phyloP scores from a whole-genome alignment of 2,329 filamentous ascomycete species.

The Gnomoniopsis sp. region DNA sequence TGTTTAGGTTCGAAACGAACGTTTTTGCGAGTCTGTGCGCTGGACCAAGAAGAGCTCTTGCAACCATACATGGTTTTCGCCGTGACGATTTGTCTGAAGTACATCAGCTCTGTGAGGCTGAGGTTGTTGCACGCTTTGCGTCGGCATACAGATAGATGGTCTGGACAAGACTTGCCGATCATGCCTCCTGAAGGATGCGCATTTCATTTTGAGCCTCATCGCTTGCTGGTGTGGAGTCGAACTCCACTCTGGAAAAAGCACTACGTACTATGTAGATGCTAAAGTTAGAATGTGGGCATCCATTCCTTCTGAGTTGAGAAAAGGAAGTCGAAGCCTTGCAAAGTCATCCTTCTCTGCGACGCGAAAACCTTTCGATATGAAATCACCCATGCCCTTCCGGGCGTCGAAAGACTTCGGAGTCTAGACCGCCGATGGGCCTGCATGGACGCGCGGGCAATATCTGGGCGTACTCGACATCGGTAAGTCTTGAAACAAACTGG shows the following conservation, averaged over 20 bases:
- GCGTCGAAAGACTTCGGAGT: no score
- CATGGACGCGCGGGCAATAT: background rate
- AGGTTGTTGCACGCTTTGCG: background rate
- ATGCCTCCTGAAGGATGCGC: background rate
- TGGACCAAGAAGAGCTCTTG: background rate
- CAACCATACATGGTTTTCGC: no score
- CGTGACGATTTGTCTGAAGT: background rate
- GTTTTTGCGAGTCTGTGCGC: no score
- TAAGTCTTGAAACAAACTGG: background rate
- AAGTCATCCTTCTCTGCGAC: background rate
- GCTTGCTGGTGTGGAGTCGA: background rate
- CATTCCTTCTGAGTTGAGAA: background rate
- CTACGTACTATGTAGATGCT: background rate
- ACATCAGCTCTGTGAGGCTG: background rate
- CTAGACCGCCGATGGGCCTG: background rate
- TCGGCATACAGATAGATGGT: background rate
- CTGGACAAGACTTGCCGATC: background rate
- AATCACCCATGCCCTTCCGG: no score
- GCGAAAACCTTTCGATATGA: background rate
- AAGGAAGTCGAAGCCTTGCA: no score
- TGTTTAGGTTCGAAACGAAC: background rate
- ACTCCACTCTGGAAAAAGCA: background rate
- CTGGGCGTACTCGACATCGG: background rate
- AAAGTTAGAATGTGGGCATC: slow-evolving; percentile 14
- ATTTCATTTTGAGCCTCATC: slow-evolving; percentile 7